Evolutionary conservation across 768 basidiomycete genomes (phyloP).

Genomic region (Filobasidium floriforme): DNA sequence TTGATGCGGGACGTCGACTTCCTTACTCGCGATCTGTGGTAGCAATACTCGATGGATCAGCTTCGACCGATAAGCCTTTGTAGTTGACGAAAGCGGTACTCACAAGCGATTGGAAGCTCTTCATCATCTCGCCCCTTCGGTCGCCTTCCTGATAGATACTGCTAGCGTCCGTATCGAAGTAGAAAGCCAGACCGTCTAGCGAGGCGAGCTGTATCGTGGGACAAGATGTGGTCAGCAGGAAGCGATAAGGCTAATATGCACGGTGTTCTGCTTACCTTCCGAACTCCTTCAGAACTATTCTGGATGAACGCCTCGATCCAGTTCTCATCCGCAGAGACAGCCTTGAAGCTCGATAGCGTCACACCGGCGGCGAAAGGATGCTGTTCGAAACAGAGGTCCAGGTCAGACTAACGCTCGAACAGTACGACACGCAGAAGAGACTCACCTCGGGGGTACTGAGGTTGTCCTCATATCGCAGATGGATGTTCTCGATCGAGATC

Average conservation of each 20-base stretch:
- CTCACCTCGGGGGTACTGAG: constrained; percentile 84
- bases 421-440: not conserved
- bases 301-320: constrained; percentile 92
- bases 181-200: constrained; percentile 75
- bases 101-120: constrained; percentile 69
- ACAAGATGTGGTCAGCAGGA: constrained; percentile 13
- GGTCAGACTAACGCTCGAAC: not conserved
- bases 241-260: not conserved
- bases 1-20: constrained; percentile 58
- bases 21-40: constrained; percentile 53
- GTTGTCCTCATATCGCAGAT: constrained; percentile 92
- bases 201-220: constrained; percentile 59
- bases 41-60: not conserved
- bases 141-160: constrained; percentile 60
- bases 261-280: constrained; percentile 57
- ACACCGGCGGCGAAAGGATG: constrained; percentile 90
- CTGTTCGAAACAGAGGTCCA: constrained; percentile 45
- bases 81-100: constrained; percentile 9
- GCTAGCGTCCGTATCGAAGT: constrained; percentile 86
- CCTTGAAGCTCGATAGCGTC: constrained; percentile 78
- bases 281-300: constrained; percentile 73
- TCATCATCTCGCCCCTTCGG: constrained; percentile 57
- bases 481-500: constrained; percentile 89
- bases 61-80: not conserved
- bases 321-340: constrained; percentile 74